Conservation (phyloP, 2,329 filamentous ascomycete species). For the Colletotrichum sp. region DNA sequence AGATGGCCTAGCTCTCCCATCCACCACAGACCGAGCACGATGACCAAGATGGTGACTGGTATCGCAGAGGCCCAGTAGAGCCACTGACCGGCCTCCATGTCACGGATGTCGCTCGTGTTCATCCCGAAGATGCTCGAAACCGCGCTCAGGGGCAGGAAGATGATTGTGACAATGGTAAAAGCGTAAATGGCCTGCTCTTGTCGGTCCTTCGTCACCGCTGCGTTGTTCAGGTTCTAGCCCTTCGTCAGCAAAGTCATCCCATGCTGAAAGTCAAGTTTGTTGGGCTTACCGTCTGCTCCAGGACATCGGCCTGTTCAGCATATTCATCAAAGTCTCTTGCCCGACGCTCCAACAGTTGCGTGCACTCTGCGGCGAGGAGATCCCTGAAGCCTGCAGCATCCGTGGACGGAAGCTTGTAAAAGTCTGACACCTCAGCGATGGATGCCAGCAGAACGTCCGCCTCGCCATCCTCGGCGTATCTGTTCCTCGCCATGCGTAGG, state of each 20-base stretch:
- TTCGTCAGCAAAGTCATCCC: not conserved
- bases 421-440: constrained; percentile 14
- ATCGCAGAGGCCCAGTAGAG: constrained; percentile 55
- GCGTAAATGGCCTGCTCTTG: constrained; percentile 54
- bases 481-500: not conserved
- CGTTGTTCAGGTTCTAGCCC: constrained; percentile 35
- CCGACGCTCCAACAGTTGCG: constrained; percentile 39
- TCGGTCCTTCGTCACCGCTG: constrained; percentile 45
- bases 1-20: constrained; percentile 46
- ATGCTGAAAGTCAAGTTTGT: not conserved
- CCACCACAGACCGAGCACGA: constrained; percentile 45
- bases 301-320: constrained; percentile 24
- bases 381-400: constrained; percentile 21
- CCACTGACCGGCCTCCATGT: constrained; percentile 53
- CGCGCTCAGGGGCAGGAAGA: constrained; percentile 52
- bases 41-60: constrained; percentile 47
- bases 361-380: constrained; percentile 44
- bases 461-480: constrained; percentile 2
- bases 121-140: constrained; percentile 57
- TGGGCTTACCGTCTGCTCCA: constrained; percentile 30
- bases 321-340: constrained; percentile 32
- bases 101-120: constrained; percentile 55
- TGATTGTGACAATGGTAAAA: constrained; percentile 54
- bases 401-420: constrained; percentile 20
- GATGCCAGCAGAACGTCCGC: not conserved